Percentiles rank a stretch among this genome's conserved stretches.
phyloP scores from a whole-genome alignment of 305 asterid species.

The Fraxinus paxiana region DNA sequence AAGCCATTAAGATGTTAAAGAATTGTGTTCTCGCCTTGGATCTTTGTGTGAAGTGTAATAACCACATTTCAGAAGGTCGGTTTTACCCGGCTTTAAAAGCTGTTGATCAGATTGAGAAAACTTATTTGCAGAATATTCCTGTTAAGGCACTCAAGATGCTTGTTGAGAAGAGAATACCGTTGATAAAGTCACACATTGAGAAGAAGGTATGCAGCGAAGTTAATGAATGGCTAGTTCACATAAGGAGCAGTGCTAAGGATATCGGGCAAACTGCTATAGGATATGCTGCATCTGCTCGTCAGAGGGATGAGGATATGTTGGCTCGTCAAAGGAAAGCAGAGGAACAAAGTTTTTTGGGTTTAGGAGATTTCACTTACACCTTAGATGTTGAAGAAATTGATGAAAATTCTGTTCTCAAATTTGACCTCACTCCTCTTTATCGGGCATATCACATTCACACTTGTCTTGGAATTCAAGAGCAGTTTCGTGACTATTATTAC shows the following conservation, averaged over 20 bases:
- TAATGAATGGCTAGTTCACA: conserved; percentile 89
- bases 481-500: conserved; percentile 75
- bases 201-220: conserved; percentile 73
- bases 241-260: conserved; percentile 71
- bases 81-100: conserved; percentile 87
- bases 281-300: conserved; percentile 78
- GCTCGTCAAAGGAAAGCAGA: conserved; percentile 89
- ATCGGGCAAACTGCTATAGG: conserved; percentile 87
- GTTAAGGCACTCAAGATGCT: conserved; percentile 52
- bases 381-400: conserved; percentile 82
- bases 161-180: conserved; percentile 60
- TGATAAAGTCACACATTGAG: conserved; percentile 72
- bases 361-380: conserved; percentile 70
- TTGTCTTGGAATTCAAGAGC: conserved; percentile 75
- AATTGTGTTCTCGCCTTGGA: conserved; percentile 66
- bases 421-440: conserved; percentile 86
- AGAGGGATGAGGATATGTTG: conserved; percentile 89
- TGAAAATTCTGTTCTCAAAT: conserved; percentile 66
- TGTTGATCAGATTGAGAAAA: conserved; percentile 57
- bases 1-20: conserved; percentile 79
- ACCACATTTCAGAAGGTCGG: conserved; percentile 66
- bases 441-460: conserved; percentile 78
- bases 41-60: conserved; percentile 77
- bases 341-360: conserved; percentile 73
- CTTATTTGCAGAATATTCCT: conserved; percentile 55